Base-by-base conservation (phyloP, 2,329 filamentous ascomycete genomes). In the Alternaria angustiovoidea region DNA sequence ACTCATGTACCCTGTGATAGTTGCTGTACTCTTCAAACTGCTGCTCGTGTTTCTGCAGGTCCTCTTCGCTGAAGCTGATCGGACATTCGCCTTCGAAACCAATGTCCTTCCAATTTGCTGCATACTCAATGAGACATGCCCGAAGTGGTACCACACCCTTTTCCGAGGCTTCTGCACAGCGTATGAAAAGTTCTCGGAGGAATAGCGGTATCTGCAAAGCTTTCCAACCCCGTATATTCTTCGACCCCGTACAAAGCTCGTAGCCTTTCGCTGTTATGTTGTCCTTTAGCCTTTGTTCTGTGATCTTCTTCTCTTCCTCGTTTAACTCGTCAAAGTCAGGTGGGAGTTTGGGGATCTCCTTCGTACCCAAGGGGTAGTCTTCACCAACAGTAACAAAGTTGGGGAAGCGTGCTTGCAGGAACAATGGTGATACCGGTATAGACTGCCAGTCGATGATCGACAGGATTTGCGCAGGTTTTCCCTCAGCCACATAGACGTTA, bases 131-230 rank as follows among this genome's bases (percentile, higher is more conserved):
- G 14, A 80, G 61, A 47, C 74, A 78, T 18, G 64, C 70, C 36
- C 69, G 70, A 38, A 79, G 73, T n/a, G 76, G 72, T 55, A 79
- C 54, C 26, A 66, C 51, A 7, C 74, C 74, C 54, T 79, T 72
- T 57, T 75, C 71, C 24, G 60, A 73, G 28, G 53, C 66, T 9
- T 70, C 59, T 57, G 44, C 68, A 32, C 66, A 68, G 4, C 71
- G 72, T 36, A 68, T 64, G 42, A 79, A 79, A 16, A 79, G 68
- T 43, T 78, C 73, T 41, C 69, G 66, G 5, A 60, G 65, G 69
- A 77, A 69, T n/a, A 59, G 54, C 5, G 74, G 77, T 32, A 78
- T 44, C 34, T 61, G 56, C 24, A 74, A 51, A 9, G 71, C 73
- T 44, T 65, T 28, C 12, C 12, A 44, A 3, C 12, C 22, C 12